Evolutionary conservation across 345 rosid species (phyloP), one percentile per base, ranked within the genome.

Genomic region (Eucalyptus sp.): DNA sequence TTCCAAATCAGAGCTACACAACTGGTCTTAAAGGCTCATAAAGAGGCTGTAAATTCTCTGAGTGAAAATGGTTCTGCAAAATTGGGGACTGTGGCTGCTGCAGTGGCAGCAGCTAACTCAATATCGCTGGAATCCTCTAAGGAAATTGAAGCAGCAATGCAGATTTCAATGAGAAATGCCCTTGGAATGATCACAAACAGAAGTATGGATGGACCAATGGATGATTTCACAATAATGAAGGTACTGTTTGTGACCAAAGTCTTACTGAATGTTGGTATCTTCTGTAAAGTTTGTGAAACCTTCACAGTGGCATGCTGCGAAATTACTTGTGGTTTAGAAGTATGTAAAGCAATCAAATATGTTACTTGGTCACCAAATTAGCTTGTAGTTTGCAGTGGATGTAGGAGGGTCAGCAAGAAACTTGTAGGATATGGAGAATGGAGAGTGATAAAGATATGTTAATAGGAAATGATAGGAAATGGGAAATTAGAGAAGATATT

Each of bases 81-180:
- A 91, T 89, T 98, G 84, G 99, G 99, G 76, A 96, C 95, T 1
- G 95, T 98, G 88, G 99, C 99, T 31, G 90, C 99, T 29, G 99
- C 97, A 56, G 97, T 98, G 92, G 96, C 99, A 64, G 97, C 97
- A 86, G 99, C 99, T 46, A 97, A 97, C 94, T 96, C 99, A 91
- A 98, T 96, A 43, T 96, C 99, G 43, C 83, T 86, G 92, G 99
- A 96, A 95, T 93, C 97, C 91, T 95, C 99, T 68, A 98, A 95
- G 93, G 99, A 98, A 92, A 98, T 97, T 89, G 97, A 98, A 95
- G 97, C 96, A 27, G 97, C 99, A 88, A 98, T 97, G 99, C 97
- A 97, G 94, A 93, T 98, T 83, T 96, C 98, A 76, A 92, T 97
- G 95, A 97, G 98, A 94, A 97, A 94, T 93, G 94, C 98, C 25